Base-by-base conservation (phyloP, 768 basidiomycete species). In the Boletus rufocinnamomeus region DNA sequence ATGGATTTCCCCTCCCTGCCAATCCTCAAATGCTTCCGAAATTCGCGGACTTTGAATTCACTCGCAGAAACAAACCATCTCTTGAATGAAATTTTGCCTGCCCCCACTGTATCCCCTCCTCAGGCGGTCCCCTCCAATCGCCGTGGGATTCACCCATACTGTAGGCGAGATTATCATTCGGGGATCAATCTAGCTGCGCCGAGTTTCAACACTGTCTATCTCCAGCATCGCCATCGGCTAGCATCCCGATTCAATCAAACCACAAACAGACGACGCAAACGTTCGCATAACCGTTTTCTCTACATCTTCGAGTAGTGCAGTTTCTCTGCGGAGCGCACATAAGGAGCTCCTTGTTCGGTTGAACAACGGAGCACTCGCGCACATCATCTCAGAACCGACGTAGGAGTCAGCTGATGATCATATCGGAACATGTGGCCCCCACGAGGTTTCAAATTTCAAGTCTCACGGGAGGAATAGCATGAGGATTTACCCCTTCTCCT, bases 41-140 rank as follows among this genome's bases (percentile, higher is more conserved):
- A 23, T 10, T 69, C 70, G 68, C 69, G 68, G 69, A 57, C 66
- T 61, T 63, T 58, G 34, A 72, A 72, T 50, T 41, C 23, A 14
- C 25, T 32, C n/a, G 14, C 6, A 41, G 25, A 38, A 28, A 45
- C 28, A 16, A 23, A 10, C 6, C 30, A 30, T 9, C 10, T 27
- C 44, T 23, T n/a, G 21, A 44, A 16, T 28, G 21, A 40, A 25
- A 34, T 28, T 6, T 40, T 27, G 41, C 38, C 35, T 21, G 23
- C 21, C 27, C 45, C 45, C 37, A 17, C 35, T 47, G 28, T 28
- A 44, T 37, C 27, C 30, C 27, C 51, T n/a, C 30, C 30, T 9
- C 44, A 45, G 49, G 16, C n/a, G 13, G 30, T 34, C 32, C 30
- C 27, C 27, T 56, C 46, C 61, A 46, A 67, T 64, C 57, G 57